Conservation (phyloP, 1,139 yeast species). For the Saccharomyces pastorianus region DNA sequence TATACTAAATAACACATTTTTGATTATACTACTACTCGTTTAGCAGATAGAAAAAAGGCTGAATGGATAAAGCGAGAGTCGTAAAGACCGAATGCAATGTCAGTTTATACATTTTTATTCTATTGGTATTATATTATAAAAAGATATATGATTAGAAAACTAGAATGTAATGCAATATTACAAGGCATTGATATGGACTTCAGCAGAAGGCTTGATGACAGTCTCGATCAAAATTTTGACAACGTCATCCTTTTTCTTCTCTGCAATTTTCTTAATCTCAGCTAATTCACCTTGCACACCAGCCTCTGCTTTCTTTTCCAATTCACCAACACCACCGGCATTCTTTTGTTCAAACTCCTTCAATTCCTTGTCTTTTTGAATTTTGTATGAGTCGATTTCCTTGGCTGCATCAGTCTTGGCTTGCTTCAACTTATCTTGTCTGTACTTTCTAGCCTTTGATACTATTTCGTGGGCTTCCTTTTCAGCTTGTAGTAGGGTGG, state of each 20-base stretch:
- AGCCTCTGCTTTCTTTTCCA: slow-evolving; percentile 63
- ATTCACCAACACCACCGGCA: slow-evolving; percentile 38
- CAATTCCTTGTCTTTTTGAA: slow-evolving; percentile 77
- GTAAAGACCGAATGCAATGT: neutral
- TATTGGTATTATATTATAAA: neutral
- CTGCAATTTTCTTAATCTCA: slow-evolving; percentile 54
- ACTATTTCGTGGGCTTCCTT: slow-evolving; percentile 95
- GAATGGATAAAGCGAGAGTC: neutral
- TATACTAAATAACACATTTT: neutral
- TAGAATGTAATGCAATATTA: slow-evolving; percentile 4
- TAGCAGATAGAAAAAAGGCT: neutral
- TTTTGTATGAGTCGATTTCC: slow-evolving; percentile 82
- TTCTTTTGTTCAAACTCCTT: slow-evolving; percentile 52
- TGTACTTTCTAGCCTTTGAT: slow-evolving; percentile 65
- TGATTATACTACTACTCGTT: neutral
- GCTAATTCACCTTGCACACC: slow-evolving; percentile 53
- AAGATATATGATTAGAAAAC: neutral
- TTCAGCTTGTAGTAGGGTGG: slow-evolving; percentile 55
- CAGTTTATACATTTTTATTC: slow-evolving; percentile 2
- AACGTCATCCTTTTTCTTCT: slow-evolving; percentile 57
- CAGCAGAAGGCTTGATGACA: slow-evolving; percentile 70
- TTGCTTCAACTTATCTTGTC: slow-evolving; percentile 60
- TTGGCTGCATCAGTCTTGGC: slow-evolving; percentile 88
- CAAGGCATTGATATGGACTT: slow-evolving; percentile 68
- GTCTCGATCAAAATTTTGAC: slow-evolving; percentile 73